These are phyloP conservation scores for Ophiostoma himal-ulmi DNA, from an alignment of 2,329 filamentous ascomycete species.

Conservation along the genomic window DNA sequence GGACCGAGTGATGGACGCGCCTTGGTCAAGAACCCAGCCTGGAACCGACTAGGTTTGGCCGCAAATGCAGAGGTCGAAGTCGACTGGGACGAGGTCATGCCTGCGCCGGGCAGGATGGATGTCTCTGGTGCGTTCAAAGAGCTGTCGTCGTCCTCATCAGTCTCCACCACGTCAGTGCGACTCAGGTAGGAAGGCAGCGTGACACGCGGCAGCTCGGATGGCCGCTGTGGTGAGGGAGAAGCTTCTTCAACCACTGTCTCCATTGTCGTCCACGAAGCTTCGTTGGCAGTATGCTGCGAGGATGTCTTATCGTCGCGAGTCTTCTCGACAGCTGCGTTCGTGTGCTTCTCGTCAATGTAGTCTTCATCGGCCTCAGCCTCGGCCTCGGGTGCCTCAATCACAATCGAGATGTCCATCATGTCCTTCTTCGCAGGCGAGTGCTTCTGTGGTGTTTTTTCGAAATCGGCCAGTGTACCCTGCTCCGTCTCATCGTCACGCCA, in stretches of 20 bases:
- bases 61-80: conserved; percentile 18
- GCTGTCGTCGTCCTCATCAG: conserved; percentile 20
- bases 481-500: conserved; percentile 88
- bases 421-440: conserved; percentile 45
- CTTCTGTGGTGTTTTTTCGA: conserved; percentile 81
- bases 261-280: conserved; percentile 14
- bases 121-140: conserved; percentile 37
- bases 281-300: background rate
- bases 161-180: conserved; percentile 20
- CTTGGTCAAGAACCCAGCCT: conserved; percentile 76
- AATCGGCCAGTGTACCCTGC: conserved; percentile 79
- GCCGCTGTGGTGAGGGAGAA: conserved; percentile 28
- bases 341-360: background rate
- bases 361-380: conserved; percentile 7
- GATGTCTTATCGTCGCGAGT: conserved; percentile 2
- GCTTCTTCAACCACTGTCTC: conserved; percentile 19
- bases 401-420: conserved; percentile 14
- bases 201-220: conserved; percentile 41
- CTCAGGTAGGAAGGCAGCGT: conserved; percentile 20
- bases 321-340: background rate
- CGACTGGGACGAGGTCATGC: background rate
- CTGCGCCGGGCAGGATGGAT: conserved; percentile 31
- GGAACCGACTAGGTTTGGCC: conserved; percentile 69
- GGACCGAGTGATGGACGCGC: conserved; percentile 27
- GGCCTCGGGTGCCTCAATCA: background rate